Conservation (phyloP, 257 asterid species). For the Ligustrum vulgare region DNA sequence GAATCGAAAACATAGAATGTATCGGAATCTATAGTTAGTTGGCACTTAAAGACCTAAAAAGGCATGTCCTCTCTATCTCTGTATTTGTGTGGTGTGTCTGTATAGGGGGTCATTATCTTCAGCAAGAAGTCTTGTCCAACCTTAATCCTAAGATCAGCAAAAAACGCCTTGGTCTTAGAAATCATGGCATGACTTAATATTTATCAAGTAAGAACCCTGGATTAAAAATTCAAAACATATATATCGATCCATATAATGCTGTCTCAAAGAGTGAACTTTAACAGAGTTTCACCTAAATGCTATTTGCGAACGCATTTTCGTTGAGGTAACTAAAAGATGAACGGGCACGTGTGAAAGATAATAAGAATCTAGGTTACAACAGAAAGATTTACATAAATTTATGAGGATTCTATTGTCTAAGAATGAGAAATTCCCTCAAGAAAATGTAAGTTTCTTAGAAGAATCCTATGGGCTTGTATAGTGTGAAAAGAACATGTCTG, state of each 20-base stretch:
- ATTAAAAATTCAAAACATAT: too few relatives aligned
- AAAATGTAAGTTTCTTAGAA: not conserved
- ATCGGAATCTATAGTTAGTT: conserved; percentile 2
- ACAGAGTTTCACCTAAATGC: too few relatives aligned
- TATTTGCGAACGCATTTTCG: too few relatives aligned
- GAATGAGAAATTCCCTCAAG: not conserved
- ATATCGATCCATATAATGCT: too few relatives aligned
- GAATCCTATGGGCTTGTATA: not conserved
- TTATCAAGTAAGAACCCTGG: too few relatives aligned
- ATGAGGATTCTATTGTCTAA: not conserved
- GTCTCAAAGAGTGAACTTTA: too few relatives aligned
- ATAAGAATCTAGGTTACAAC: not conserved
- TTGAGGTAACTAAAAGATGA: not conserved
- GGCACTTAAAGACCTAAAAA: not conserved
- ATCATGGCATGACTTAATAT: too few relatives aligned
- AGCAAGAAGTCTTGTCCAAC: not conserved
- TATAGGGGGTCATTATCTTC: not conserved
- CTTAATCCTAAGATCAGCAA: not conserved
- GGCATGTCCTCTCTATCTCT: not conserved
- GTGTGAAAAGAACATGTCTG: not conserved
- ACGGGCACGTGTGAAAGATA: not conserved
- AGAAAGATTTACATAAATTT: not conserved
- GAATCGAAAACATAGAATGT: conserved; percentile 1
- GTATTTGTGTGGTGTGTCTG: not conserved
- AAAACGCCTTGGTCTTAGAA: not conserved